phyloP scores from a whole-genome alignment of 106 monocot genomes.

The Acanthochlamys bracteata region DNA sequence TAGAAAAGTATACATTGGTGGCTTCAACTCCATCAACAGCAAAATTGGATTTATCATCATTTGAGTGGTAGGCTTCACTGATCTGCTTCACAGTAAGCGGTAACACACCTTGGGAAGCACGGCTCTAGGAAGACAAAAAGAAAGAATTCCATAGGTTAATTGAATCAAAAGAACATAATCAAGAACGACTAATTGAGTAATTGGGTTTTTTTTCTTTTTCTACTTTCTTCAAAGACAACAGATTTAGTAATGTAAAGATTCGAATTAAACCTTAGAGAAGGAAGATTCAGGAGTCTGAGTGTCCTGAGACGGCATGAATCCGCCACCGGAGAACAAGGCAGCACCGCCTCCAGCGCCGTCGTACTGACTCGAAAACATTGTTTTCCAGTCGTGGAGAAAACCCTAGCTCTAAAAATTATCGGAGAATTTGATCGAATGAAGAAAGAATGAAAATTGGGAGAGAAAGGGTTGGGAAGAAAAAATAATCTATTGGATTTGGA shows the following conservation, averaged over 20 bases:
- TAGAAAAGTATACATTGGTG: conserved; percentile 31
- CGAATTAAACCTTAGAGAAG: conserved; percentile 32
- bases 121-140: conserved; percentile 21
- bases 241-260: no score
- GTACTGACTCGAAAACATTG: conserved; percentile 36
- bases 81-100: conserved; percentile 95
- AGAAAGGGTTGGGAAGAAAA: no score
- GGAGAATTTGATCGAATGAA: no score
- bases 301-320: conserved; percentile 77
- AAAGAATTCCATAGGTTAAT: background rate
- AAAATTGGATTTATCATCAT: conserved; percentile 70
- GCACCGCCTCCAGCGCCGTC: conserved; percentile 32
- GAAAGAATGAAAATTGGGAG: no score
- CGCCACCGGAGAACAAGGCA: conserved; percentile 73
- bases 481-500: no score
- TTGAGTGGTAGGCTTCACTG: conserved; percentile 48
- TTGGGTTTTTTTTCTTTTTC: background rate
- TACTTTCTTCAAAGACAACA: no score
- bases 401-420: conserved; percentile 4
- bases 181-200: background rate
- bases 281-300: conserved; percentile 55
- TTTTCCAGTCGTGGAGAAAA: background rate
- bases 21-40: conserved; percentile 64
- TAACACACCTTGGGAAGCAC: conserved; percentile 36
- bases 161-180: background rate